Base-by-base conservation (phyloP, 805 yeast genomes). In the Cyberlindnera amylophila region DNA sequence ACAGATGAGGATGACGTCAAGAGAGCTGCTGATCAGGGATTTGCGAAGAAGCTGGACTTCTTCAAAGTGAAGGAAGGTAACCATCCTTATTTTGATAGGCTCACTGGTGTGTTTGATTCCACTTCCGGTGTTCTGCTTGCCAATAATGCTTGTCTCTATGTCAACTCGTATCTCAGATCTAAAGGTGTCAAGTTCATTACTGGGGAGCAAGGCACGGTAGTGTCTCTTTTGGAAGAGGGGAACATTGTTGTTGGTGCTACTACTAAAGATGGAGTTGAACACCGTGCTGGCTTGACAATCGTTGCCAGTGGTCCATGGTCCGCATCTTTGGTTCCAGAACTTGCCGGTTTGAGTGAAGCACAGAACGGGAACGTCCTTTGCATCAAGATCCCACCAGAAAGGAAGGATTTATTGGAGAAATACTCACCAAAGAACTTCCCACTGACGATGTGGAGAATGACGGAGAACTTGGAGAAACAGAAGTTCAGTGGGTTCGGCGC, bases 271-370 rank as follows among this genome's bases (percentile, higher is more conserved):
- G 65, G 65, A 2, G 45, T 50, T 9, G 33, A 26, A 0, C 58
- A 53, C 23, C 6, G 13, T 15, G 40, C 50, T n/a, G 55, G 50
- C 27, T 7, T 49, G 16, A 42, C 46, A 2, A 41, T 53, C 14
- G 18, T 46, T 3, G 44, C 48, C 7, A 13, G 47, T 29, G 57
- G 55, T 11, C 54, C 57, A 12, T 53, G 57, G 57, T 33, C 54
- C 5, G 37, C 55, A 4, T 46, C 50, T 3, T 6, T 50, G 6
- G 36, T 52, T 1, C 50, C 47, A 10, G 42, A 48, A 23, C 45
- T 67, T 8, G 61, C 57, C 37, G 67, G 68, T 11, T 53, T 63
- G 26, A 59, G 58, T 43, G 68, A 65, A 42, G 71, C 63, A 1
- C 54, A 64, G 8, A 54, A 59, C 4, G 71, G 69, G 8, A 66